Evolutionary conservation across 371 early-diverging fungal genomes (phyloP).

Genomic region (Lichtheimia hyalospora): DNA sequence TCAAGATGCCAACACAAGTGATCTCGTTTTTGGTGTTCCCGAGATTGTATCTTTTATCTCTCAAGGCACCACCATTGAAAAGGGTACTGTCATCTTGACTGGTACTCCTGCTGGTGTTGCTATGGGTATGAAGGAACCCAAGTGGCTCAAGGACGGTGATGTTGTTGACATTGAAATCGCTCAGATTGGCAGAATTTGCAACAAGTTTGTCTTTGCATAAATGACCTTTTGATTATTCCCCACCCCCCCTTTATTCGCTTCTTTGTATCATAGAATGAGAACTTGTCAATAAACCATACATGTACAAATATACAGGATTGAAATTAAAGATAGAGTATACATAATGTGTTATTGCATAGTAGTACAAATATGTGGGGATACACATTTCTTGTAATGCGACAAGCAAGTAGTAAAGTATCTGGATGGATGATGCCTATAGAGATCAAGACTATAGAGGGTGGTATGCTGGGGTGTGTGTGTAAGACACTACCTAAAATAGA

Average conservation of each 20-base stretch:
- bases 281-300: no score
- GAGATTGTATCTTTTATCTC: constrained; percentile 54
- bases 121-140: constrained; percentile 48
- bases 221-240: background rate
- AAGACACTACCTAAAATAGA: no score
- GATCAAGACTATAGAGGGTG: no score
- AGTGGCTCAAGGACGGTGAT: constrained; percentile 52
- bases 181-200: constrained; percentile 52
- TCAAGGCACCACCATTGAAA: constrained; percentile 59
- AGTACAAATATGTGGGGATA: no score
- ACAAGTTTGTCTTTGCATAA: constrained; percentile 21
- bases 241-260: background rate
- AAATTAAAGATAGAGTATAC: no score
- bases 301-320: no score
- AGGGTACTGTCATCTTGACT: constrained; percentile 62
- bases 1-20: constrained; percentile 54
- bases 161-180: constrained; percentile 52
- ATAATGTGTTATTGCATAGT: no score
- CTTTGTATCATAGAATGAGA: no score
- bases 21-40: constrained; percentile 47
- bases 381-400: no score
- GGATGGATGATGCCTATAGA: no score
- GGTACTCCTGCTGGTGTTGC: constrained; percentile 64
- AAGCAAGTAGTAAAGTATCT: no score
- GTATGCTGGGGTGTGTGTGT: no score